Percentiles rank a stretch among this genome's conserved stretches.
These are phyloP conservation scores for Ophiobolus disseminans DNA, from an alignment of 2,329 filamentous ascomycete species.

Conservation along the genomic window DNA sequence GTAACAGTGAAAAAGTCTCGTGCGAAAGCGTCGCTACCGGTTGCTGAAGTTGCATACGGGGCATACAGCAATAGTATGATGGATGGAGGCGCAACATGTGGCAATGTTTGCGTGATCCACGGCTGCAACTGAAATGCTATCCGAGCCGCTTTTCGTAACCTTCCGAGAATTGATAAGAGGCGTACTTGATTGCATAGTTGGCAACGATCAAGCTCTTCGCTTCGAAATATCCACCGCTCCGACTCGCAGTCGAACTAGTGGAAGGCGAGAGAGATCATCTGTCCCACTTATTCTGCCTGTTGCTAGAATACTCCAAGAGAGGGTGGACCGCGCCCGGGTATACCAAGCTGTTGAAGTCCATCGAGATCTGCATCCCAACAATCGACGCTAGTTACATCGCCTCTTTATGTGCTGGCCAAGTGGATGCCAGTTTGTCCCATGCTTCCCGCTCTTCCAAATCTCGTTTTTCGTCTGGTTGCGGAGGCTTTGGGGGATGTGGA, in stretches of 20 bases:
- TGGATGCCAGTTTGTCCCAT: slow-evolving; percentile 56
- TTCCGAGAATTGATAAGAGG: too few species aligned
- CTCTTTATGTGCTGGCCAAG: slow-evolving; percentile 57
- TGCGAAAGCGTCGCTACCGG: slow-evolving; percentile 76
- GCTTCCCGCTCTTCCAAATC: slow-evolving; percentile 51
- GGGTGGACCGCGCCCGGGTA: slow-evolving; percentile 60
- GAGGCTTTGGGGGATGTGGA: neutral
- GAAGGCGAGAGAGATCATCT: slow-evolving; percentile 68
- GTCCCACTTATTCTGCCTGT: slow-evolving; percentile 30
- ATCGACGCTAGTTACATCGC: slow-evolving; percentile 61
- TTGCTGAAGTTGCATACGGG: slow-evolving; percentile 74
- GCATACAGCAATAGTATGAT: slow-evolving; percentile 81
- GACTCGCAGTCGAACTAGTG: slow-evolving; percentile 90
- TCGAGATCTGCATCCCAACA: slow-evolving; percentile 61
- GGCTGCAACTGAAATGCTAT: too few species aligned
- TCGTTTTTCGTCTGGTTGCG: slow-evolving; percentile 23
- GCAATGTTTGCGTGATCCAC: too few species aligned
- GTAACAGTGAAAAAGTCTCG: slow-evolving; percentile 76
- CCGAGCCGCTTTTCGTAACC: too few species aligned
- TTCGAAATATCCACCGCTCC: too few species aligned
- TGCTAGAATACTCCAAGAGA: slow-evolving; percentile 65
- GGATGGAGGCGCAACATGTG: too few species aligned
- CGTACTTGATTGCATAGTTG: slow-evolving; percentile 71
- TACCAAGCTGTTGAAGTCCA: slow-evolving; percentile 64
- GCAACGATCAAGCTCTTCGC: slow-evolving; percentile 74